phyloP scores from a whole-genome alignment of 768 basidiomycete genomes.

The Trametes coccinea region DNA sequence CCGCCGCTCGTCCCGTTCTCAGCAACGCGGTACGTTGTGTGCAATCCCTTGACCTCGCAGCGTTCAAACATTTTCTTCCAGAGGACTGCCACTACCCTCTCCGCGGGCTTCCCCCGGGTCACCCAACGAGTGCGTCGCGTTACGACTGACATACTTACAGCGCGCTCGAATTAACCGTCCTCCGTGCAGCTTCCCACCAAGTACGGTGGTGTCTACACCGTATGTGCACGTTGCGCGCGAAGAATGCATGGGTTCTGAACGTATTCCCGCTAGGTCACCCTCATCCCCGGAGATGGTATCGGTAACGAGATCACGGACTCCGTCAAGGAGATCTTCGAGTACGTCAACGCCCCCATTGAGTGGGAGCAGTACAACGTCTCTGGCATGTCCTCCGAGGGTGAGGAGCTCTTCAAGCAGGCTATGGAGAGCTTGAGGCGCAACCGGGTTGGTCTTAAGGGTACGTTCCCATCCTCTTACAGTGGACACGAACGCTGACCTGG shows the following conservation, averaged over 20 bases:
- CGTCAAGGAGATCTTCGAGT: conserved; percentile 98
- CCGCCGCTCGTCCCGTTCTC: conserved; percentile 53
- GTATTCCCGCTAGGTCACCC: conserved; percentile 67
- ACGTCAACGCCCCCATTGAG: conserved; percentile 97
- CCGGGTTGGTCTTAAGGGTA: conserved; percentile 97
- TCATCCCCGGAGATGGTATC: conserved; percentile 98
- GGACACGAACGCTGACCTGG: not conserved
- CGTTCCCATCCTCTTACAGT: conserved; percentile 21
- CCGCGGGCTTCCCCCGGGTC: conserved; percentile 77
- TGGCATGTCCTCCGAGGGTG: conserved; percentile 91
- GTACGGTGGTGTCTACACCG: conserved; percentile 92
- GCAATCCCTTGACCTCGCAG: not conserved
- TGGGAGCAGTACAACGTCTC: conserved; percentile 99
- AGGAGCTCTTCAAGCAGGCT: conserved; percentile 94
- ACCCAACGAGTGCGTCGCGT: conserved; percentile 58
- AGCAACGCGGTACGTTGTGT: conserved; percentile 48
- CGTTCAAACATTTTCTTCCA: conserved; percentile 32
- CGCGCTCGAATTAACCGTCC: not conserved
- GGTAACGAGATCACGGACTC: conserved; percentile 97
- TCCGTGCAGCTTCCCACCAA: conserved; percentile 72
- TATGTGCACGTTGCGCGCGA: conserved; percentile 38
- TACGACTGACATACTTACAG: not conserved
- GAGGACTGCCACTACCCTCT: conserved; percentile 75
- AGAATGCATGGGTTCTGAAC: conserved; percentile 7
- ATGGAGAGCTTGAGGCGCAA: conserved; percentile 98